Conservation (phyloP, 1,284 basidiomycete genomes). For the Ganoderma sp. region DNA sequence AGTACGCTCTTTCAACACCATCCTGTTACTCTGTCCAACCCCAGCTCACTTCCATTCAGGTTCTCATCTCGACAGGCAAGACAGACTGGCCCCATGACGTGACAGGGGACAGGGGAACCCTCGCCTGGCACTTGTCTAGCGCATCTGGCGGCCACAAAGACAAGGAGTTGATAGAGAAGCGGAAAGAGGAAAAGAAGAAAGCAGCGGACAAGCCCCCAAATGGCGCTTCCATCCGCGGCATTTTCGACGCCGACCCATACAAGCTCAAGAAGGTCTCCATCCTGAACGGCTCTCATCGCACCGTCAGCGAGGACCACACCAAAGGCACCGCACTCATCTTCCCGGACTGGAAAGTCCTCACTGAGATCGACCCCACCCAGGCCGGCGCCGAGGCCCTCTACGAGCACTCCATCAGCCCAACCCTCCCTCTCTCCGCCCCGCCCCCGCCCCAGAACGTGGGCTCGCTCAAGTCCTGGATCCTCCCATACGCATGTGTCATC, state of each 20-base stretch:
- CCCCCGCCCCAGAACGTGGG: slow-evolving; percentile 50
- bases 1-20: slow-evolving; percentile 47
- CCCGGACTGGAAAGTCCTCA: slow-evolving; percentile 87
- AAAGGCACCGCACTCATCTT: slow-evolving; percentile 83
- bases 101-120: slow-evolving; percentile 66
- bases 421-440: slow-evolving; percentile 40
- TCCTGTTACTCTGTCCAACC: not conserved
- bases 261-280: slow-evolving; percentile 69
- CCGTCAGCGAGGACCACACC: slow-evolving; percentile 62
- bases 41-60: slow-evolving; percentile 45
- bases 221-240: slow-evolving; percentile 49
- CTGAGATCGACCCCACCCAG: slow-evolving; percentile 65
- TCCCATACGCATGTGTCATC: slow-evolving; percentile 78
- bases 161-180: slow-evolving; percentile 20
- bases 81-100: slow-evolving; percentile 85
- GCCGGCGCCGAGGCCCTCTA: slow-evolving; percentile 76
- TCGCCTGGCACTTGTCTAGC: slow-evolving; percentile 66
- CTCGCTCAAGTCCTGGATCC: slow-evolving; percentile 69
- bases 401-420: slow-evolving; percentile 64
- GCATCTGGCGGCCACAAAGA: slow-evolving; percentile 39
- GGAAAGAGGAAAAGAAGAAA: slow-evolving; percentile 11
- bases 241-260: slow-evolving; percentile 53
- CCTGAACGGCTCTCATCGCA: slow-evolving; percentile 80
- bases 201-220: slow-evolving; percentile 28
- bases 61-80: slow-evolving; percentile 88